These are phyloP conservation scores for Monosporascus sp. DNA, from an alignment of 2,329 filamentous ascomycete species.

Conservation along the genomic window DNA sequence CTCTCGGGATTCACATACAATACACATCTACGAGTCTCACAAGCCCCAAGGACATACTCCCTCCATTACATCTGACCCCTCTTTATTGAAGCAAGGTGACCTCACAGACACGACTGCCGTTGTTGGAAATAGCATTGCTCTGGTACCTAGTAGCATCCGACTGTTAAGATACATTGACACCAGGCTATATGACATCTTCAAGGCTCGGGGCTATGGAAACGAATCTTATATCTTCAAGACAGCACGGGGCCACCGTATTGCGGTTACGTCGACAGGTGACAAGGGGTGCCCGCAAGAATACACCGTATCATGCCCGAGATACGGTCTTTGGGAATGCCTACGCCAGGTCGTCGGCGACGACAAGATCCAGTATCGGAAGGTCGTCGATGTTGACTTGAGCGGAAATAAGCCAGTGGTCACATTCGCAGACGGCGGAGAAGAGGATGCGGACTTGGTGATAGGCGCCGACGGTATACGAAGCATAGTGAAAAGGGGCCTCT, in stretches of 20 bases:
- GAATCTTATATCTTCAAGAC: not conserved
- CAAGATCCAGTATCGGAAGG: not conserved
- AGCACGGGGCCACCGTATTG: not conserved
- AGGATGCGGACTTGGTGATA: not conserved
- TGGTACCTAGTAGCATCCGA: not conserved
- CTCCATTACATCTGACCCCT: not conserved
- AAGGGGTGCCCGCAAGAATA: not conserved
- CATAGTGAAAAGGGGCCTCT: not conserved
- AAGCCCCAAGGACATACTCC: not conserved
- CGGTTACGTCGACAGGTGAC: not conserved
- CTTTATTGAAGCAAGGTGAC: not conserved
- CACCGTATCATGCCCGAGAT: not conserved
- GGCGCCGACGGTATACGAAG: not conserved
- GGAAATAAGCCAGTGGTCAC: not conserved
- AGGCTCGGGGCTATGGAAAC: not conserved
- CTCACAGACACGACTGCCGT: not conserved
- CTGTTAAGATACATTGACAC: not conserved
- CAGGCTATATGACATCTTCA: not conserved
- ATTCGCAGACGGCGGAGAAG: not conserved
- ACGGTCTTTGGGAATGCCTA: not conserved
- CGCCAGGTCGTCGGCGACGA: not conserved
- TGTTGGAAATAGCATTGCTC: not conserved
- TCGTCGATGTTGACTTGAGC: not conserved
- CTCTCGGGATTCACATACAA: not conserved
- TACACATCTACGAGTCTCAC: not conserved